Evolutionary conservation across 768 basidiomycete species (phyloP), one percentile per base, ranked within the genome.

Genomic region (Punctularia strigosozonata): DNA sequence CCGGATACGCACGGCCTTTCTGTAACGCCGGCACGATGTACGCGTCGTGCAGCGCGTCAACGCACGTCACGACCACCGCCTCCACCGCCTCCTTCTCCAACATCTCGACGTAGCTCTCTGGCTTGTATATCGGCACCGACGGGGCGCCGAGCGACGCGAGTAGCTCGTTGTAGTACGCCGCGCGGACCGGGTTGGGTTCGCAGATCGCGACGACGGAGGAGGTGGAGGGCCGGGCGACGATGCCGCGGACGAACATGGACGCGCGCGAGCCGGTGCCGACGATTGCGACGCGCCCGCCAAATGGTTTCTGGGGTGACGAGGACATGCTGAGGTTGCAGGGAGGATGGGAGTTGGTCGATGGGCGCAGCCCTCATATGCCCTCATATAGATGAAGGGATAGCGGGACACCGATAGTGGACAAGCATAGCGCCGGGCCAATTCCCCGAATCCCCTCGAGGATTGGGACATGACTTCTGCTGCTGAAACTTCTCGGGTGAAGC

Each of bases 21-120:
- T 64, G 55, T 23, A 64, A 44, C 5, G 62, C 63, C 6, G 62
- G 63, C 14, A 66, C 60, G 44, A 71, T 70, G 50, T 66, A 73
- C 37, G 55, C 36, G 47, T 69, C 62, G 44, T 73, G 69, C 32
- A 65, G 52, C 12, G 65, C 61, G 45, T 73, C 69, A 23, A 71
- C 55, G 36, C 68, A 69, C 5, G 68, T 71, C 3, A 73, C 58
- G 1, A 73, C 68, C 5, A 70, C 51, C n/a, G 59, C 61, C 38
- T 70, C 64, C 18, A 71, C 64, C 21, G 57, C 60, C 46, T 66
- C 63, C 38, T 60, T 60, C 33, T 57, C 49, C 43, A 73, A 50
- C 69, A 71, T 73, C 42, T 59, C 56, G 42, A 50, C 48, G 56
- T 64, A 73, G 25, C 60, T 51, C 20, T 61, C 61, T 7, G 65